Evolutionary conservation across 2,329 filamentous ascomycete species (phyloP).

Genomic region (Triangularia setosa): DNA sequence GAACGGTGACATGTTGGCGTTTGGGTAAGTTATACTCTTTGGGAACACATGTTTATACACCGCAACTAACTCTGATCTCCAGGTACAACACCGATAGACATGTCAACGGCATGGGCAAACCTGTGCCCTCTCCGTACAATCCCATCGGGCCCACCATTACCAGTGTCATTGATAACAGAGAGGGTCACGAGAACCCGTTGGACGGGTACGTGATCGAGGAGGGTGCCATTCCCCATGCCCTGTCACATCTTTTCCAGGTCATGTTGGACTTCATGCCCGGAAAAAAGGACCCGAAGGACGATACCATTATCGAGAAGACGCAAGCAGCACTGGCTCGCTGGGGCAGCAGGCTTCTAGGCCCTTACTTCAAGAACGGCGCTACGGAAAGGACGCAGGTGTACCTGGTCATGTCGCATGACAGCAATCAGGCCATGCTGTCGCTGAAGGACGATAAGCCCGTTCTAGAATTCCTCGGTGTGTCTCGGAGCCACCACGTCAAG

Average conservation of each 20-base stretch:
- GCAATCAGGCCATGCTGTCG: constrained; percentile 56
- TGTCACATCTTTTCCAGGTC: constrained; percentile 52
- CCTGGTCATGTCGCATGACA: constrained; percentile 64
- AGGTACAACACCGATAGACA: constrained; percentile 57
- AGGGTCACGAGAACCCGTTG: constrained; percentile 48
- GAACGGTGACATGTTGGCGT: constrained; percentile 63
- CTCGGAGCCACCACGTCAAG: constrained; percentile 51
- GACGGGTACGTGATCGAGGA: constrained; percentile 64
- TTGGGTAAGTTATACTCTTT: constrained; percentile 42
- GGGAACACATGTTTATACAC: not conserved
- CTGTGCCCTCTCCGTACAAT: constrained; percentile 45
- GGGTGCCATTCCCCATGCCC: constrained; percentile 55
- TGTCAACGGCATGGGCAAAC: constrained; percentile 53
- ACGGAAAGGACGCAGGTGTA: constrained; percentile 60
- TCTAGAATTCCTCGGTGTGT: constrained; percentile 57
- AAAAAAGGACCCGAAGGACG: constrained; percentile 37
- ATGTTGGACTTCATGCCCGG: constrained; percentile 54
- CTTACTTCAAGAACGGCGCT: constrained; percentile 53
- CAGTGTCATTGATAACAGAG: constrained; percentile 57
- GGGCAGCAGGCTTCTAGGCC: constrained; percentile 54
- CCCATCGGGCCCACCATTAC: constrained; percentile 61
- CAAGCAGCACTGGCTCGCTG: constrained; percentile 45
- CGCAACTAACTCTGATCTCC: not conserved
- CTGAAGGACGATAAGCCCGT: constrained; percentile 57
- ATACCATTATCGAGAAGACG: constrained; percentile 39